Percentiles rank a stretch among this genome's conserved stretches.
Conservation (phyloP, 2,329 filamentous ascomycete species). For the Nothophaeocryptopus gaeumannii region DNA sequence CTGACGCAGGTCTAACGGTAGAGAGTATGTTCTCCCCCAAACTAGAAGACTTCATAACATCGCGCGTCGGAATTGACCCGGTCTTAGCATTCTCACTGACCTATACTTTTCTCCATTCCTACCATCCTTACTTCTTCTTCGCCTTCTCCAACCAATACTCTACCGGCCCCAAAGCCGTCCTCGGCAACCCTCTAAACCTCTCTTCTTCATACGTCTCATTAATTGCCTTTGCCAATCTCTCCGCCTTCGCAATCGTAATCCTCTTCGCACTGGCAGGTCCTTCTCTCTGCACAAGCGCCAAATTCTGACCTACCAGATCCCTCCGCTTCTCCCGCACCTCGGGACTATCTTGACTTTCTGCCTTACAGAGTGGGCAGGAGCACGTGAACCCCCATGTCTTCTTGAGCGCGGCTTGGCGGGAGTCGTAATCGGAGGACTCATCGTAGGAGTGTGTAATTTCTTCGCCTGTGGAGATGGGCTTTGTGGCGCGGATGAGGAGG, state of each 20-base stretch:
- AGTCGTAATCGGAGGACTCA: constrained; percentile 23
- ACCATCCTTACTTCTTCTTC: constrained; percentile 4
- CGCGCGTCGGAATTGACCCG: too few species aligned
- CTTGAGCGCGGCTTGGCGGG: constrained; percentile 9
- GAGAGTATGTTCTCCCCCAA: too few species aligned
- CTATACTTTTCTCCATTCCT: background rate
- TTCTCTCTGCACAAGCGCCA: constrained; percentile 12
- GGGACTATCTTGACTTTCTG: constrained; percentile 18
- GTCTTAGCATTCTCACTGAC: too few species aligned
- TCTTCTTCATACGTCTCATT: constrained; percentile 20
- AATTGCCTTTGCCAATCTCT: constrained; percentile 14
- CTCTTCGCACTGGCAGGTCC: constrained; percentile 10
- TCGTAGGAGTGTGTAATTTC: constrained; percentile 42
- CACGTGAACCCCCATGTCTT: constrained; percentile 24
- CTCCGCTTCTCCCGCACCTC: constrained; percentile 14
- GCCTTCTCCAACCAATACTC: constrained; percentile 15
- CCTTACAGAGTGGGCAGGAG: constrained; percentile 17
- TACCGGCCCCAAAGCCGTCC: constrained; percentile 10
- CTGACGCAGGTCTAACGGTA: too few species aligned
- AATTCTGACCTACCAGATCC: constrained; percentile 15
- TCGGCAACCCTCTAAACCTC: constrained; percentile 18
- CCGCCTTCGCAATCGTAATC: constrained; percentile 13
- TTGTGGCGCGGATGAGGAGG: constrained; percentile 49
- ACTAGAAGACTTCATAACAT: too few species aligned
- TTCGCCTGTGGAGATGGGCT: constrained; percentile 43